Base-by-base conservation (phyloP, 495 filamentous ascomycete species). In the Lepraria neglecta region DNA sequence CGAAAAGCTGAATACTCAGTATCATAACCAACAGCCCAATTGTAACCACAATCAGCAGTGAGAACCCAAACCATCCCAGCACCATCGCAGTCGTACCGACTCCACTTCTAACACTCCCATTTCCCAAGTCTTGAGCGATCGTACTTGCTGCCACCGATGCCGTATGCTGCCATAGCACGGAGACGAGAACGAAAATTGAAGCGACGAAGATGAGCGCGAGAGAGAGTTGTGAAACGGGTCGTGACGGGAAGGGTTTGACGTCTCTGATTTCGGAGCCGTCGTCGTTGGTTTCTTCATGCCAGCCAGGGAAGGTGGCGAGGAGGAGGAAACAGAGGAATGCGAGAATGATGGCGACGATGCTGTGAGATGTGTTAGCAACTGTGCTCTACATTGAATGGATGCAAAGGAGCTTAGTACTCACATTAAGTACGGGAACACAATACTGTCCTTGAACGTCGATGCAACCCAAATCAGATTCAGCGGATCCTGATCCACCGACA, bases 21-120 rank as follows among this genome's bases (percentile, higher is more conserved):
- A 95, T 95, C 92, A 97, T 97, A 65, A 97, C 87, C 43, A 97
- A 77, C 72, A 97, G 72, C 28, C 92, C 92, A 69, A 97, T 95
- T 19, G 92, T 96, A 33, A 96, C 91, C 40, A 97, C 84, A 58
- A 97, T 92, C 64, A 97, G 78, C 61, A 97, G 69, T 38, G 87
- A 88, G 68, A 97, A 97, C 15, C 90, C 88, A 72, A 97, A 97
- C 92, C 92, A 97, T 30, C 92, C 92, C 67, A 97, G 79, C 33
- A 97, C 88, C 90, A 97, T 97, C 11, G 92, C 92, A 4, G 85
- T 88, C 6, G 88, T 88, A 3, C 92, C 92, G 44, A 97, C 91
- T 15, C 92, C 92, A 56, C 87, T 88, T 72, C 83, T 79, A 17
- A 97, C 89, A 67, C 87, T 91, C 19, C 92, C 92, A 73, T 97